phyloP scores from a whole-genome alignment of 345 rosid species.

The Triadica sebifera region DNA sequence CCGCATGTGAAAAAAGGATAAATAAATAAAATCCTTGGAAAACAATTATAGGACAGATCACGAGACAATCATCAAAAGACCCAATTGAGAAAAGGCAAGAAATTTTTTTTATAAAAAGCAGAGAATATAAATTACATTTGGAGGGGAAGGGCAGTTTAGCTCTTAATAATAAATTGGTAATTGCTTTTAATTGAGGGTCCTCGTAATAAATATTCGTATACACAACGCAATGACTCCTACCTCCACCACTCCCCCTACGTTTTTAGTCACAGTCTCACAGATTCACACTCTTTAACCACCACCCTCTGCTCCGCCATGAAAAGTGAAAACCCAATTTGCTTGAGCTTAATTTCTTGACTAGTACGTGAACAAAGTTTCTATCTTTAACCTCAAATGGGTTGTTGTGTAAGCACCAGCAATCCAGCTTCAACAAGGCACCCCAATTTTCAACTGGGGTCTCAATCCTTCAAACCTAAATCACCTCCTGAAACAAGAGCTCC shows the following conservation, averaged over 20 bases:
- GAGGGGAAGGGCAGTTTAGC: too few relatives aligned
- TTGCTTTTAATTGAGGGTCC: too few relatives aligned
- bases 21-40: not conserved
- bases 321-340: not conserved
- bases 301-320: not conserved
- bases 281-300: constrained; percentile 14
- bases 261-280: not conserved
- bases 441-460: constrained; percentile 12
- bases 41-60: too few relatives aligned
- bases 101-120: not conserved
- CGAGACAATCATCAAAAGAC: not conserved
- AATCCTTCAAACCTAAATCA: constrained; percentile 13
- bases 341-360: not conserved
- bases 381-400: constrained; percentile 54
- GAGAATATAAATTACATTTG: too few relatives aligned
- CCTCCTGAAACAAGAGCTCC: constrained; percentile 44
- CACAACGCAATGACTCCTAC: constrained; percentile 21
- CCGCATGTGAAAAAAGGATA: too few relatives aligned
- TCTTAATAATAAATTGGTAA: too few relatives aligned
- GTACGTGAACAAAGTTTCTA: not conserved
- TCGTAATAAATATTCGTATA: constrained; percentile 19
- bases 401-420: constrained; percentile 58
- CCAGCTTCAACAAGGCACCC: constrained; percentile 18
- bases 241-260: too few relatives aligned
- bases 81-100: not conserved